A percentile compares a stretch with the other conserved stretches of the same genome.
Evolutionary conservation across 2,329 filamentous ascomycete species (phyloP).

Genomic region (Fusarium bactridioides): DNA sequence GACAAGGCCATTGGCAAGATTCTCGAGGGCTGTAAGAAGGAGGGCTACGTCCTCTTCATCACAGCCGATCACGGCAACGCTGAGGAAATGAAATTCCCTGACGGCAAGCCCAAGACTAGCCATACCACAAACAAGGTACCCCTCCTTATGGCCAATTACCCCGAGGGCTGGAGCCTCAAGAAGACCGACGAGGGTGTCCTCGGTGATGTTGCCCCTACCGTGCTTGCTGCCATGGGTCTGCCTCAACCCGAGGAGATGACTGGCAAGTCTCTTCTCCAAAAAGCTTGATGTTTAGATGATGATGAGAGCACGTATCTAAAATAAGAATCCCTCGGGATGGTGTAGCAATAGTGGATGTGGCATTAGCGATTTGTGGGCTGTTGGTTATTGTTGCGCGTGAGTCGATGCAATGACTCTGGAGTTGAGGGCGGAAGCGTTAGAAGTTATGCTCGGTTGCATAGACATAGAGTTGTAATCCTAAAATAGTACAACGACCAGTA

Average conservation of each 20-base stretch:
- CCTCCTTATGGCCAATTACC: slow-evolving; percentile 97
- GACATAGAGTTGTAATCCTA: slow-evolving; percentile 25
- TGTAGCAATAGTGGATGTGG: slow-evolving; percentile 18
- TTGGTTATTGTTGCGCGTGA: slow-evolving; percentile 23
- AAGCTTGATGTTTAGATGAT: slow-evolving; percentile 56
- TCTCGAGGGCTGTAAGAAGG: slow-evolving; percentile 91
- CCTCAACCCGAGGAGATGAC: slow-evolving; percentile 93
- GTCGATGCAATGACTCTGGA: slow-evolving; percentile 31
- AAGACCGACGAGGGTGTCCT: slow-evolving; percentile 88
- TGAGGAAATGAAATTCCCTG: slow-evolving; percentile 97
- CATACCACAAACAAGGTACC: slow-evolving; percentile 98
- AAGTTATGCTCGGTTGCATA: slow-evolving; percentile 25
- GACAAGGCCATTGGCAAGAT: slow-evolving; percentile 94
- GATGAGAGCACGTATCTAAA: not conserved
- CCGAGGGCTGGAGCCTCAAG: slow-evolving; percentile 80
- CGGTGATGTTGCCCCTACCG: slow-evolving; percentile 94
- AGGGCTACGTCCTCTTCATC: slow-evolving; percentile 92
- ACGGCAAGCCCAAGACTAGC: slow-evolving; percentile 96
- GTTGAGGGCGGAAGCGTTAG: slow-evolving; percentile 32
- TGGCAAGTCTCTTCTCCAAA: slow-evolving; percentile 82
- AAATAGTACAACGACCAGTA: slow-evolving; percentile 18
- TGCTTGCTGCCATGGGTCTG: slow-evolving; percentile 90
- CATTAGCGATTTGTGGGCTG: slow-evolving; percentile 28
- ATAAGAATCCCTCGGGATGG: not conserved
- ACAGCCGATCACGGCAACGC: slow-evolving; percentile 98